phyloP scores from a whole-genome alignment of 306 rosid species.

The Heteromeles arbutifolia region DNA sequence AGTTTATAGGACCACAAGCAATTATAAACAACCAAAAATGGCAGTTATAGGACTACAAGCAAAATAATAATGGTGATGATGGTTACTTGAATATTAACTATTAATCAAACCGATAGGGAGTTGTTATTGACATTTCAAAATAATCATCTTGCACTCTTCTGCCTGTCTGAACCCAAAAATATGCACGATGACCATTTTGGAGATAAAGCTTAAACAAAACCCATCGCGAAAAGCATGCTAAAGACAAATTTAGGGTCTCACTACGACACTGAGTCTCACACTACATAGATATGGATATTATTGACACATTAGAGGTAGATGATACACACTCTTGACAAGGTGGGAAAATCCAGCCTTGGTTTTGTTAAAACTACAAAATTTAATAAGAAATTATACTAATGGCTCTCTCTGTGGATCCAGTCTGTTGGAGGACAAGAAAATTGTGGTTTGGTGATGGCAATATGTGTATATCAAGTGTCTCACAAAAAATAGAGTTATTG shows the following conservation, averaged over 20 bases:
- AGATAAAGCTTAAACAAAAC: no score
- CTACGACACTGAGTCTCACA: background rate
- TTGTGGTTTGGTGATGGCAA: conserved; percentile 15
- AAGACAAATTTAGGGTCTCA: background rate
- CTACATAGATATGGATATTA: background rate
- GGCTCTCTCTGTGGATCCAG: conserved; percentile 13
- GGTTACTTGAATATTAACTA: no score
- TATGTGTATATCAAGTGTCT: conserved; percentile 7
- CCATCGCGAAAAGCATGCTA: no score
- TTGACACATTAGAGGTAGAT: background rate
- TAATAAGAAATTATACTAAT: background rate
- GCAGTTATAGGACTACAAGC: no score
- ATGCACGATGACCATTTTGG: no score
- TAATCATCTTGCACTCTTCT: no score
- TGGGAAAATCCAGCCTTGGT: background rate
- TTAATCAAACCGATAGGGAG: no score
- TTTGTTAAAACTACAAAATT: background rate
- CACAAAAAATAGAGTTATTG: conserved; percentile 8
- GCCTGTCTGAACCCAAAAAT: no score
- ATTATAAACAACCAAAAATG: no score
- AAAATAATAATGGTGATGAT: no score
- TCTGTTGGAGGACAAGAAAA: conserved; percentile 15
- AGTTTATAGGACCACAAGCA: no score
- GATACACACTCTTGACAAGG: background rate
- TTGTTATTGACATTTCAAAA: no score